Base-by-base conservation (phyloP, 2,329 filamentous ascomycete species). In the Ophiostoma triangulosporum region DNA sequence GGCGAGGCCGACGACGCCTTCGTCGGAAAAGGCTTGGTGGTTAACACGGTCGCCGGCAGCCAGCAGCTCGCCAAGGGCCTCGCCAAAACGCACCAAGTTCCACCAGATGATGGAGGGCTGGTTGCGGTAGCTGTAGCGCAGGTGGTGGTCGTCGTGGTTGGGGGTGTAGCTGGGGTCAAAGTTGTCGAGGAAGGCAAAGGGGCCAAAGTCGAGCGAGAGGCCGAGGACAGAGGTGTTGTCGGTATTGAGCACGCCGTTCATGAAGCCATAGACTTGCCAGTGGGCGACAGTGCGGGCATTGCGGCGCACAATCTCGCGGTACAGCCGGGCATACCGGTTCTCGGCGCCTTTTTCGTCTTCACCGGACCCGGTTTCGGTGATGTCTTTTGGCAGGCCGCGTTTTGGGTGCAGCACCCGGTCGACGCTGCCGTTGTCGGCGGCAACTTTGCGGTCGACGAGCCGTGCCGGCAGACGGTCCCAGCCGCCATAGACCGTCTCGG, bases 221-320 rank as follows among this genome's bases (percentile, higher is more conserved):
- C 93, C 93, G 53, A 83, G 83, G 50, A 98, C 77, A 0, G 89
- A 95, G 0, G 93, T 98, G 66, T 98, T 98, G 65, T 98, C 93
- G 0, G 93, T 97, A 68, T 98, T 98, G 55, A 98, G 73, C 4
- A 98, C 93, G 46, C 93, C 93, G 63, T 98, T 98, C 77, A 95
- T 97, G 70, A 98, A 98, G n/a, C 88, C 93, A 63, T 97, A 97
- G 0, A 88, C 89, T 70, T 98, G 94, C 91, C 93, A 97, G 60
- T 84, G 79, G 11, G 93, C 93, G 2, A 97, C 90, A 0, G 86
- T 94, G 55, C 77, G 74, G 1, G 93, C 93, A 64, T 96, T 98
- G 31, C 87, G 80, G 40, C 88, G 81, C 4, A 83, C 82, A 54
- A 98, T 83, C 63, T 95, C 89, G 33, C 93, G 83, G 66, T 94